Base-by-base conservation (phyloP, 2,329 filamentous ascomycete genomes). In the Ophiostoma novo-ulmi region DNA sequence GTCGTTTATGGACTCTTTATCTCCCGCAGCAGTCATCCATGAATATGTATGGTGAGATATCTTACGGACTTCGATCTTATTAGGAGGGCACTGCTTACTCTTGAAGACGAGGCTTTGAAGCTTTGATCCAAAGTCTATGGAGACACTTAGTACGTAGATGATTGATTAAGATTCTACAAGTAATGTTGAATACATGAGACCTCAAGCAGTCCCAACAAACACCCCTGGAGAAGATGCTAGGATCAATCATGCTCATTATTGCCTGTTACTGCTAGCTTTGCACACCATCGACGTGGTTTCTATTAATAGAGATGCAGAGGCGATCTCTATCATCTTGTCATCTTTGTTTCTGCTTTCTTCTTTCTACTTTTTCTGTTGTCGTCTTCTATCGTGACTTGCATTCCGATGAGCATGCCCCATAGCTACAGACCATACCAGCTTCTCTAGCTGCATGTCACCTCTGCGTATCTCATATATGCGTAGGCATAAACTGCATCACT, bases 211-310 rank as follows among this genome's bases (percentile, higher is more conserved):
- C 52, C 52, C 52, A 14, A 58, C n/a, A 26, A 17, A 58, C 52
- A 58, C 52, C 52, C 52, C 52, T 58, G 22, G n/a, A 55, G 44
- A n/a, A 11, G 52, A 58, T 58, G 52, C 52, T n/a, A 58, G 52
- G 52, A 58, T 58, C 5, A 26, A 48, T 48, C 44, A n/a, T 48
- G 44, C 44, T 26, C 22, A 26, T 58, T 26, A 26, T 48, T 48
- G 44, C 44, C 44, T 3, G 44, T 48, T 48, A 14, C 44, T 48
- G 52, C 52, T 58, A 58, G 52, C 11, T 26, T 22, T 10, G 14
- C 11, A 20, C 11, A 20, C 5, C 14, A 20, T 48, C 14, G 44
- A 26, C 52, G 52, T 58, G 52, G 52, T 58, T 26, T 58, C 52
- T 58, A 58, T 58, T 58, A 58, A 26, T 58, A 58, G n/a, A 58